phyloP scores from a whole-genome alignment of 306 rosid species.

The Dryas octopetala region DNA sequence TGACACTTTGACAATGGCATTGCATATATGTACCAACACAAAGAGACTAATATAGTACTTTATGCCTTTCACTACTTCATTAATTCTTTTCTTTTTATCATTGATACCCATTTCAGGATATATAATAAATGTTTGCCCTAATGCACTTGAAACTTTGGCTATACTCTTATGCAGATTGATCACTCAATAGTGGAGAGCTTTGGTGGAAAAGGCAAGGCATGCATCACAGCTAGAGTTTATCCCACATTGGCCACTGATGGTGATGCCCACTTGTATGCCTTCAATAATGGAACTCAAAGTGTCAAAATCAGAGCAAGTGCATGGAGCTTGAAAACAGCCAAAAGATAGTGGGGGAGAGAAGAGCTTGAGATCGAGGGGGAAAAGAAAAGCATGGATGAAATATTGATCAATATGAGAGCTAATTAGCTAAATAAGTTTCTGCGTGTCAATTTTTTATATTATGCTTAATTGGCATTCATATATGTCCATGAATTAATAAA shows the following conservation, averaged over 20 bases:
- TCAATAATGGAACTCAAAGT: constrained; percentile 60
- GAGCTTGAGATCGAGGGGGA: background rate
- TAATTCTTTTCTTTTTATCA: background rate
- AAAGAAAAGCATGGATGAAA: background rate
- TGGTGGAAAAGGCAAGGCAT: constrained; percentile 63
- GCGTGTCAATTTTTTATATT: too few relatives aligned
- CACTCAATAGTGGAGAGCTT: constrained; percentile 81
- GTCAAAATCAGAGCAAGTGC: constrained; percentile 59
- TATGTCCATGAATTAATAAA: too few relatives aligned
- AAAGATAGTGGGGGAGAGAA: background rate
- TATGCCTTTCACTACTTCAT: too few relatives aligned
- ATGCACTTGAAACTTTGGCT: background rate
- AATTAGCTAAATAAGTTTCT: too few relatives aligned
- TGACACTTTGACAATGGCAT: background rate
- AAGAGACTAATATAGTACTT: too few relatives aligned
- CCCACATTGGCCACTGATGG: constrained; percentile 65
- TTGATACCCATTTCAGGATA: background rate
- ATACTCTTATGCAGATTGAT: constrained; percentile 47
- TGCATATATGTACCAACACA: background rate
- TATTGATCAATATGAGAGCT: background rate
- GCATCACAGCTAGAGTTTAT: constrained; percentile 81
- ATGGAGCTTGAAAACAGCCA: constrained; percentile 77
- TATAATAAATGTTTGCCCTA: background rate
- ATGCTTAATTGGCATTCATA: too few relatives aligned
- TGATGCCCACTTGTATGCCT: constrained; percentile 50